Conservation (phyloP, 1,139 yeast genomes). For the Taiozyma sp. region DNA sequence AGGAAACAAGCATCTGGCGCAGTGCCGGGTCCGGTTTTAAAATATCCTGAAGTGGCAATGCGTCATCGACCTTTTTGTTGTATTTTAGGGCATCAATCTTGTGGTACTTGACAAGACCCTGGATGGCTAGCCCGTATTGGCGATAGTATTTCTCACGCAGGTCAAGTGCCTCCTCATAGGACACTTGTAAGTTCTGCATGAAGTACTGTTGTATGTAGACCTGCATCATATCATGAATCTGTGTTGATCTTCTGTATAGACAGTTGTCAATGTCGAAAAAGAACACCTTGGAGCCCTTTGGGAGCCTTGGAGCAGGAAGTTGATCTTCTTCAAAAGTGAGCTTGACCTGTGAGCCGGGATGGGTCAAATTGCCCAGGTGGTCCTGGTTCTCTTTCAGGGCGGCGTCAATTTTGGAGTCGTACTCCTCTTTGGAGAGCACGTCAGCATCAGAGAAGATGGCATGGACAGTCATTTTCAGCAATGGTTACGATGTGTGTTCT, state of each 20-base stretch:
- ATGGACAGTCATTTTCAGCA: not conserved
- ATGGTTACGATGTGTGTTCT: not conserved
- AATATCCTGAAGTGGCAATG: conserved; percentile 77
- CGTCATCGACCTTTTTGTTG: conserved; percentile 85
- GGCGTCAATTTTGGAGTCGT: conserved; percentile 12
- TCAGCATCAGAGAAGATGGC: not conserved
- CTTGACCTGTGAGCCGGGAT: conserved; percentile 29
- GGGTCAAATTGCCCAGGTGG: conserved; percentile 28
- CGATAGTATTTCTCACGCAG: conserved; percentile 75
- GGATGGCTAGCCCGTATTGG: conserved; percentile 88
- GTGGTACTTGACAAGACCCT: conserved; percentile 82
- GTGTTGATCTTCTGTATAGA: conserved; percentile 67
- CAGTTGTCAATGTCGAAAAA: conserved; percentile 94
- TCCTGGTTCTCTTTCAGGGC: conserved; percentile 26
- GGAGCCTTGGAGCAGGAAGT: conserved; percentile 20
- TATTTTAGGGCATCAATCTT: conserved; percentile 86
- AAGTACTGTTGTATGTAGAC: conserved; percentile 79
- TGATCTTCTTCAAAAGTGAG: conserved; percentile 21
- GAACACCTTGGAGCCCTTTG: conserved; percentile 40
- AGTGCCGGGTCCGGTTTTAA: conserved; percentile 54
- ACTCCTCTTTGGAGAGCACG: conserved; percentile 6
- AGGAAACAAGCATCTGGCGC: conserved; percentile 43
- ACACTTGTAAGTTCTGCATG: conserved; percentile 53
- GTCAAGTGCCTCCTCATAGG: conserved; percentile 70
- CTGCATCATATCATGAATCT: conserved; percentile 86